phyloP scores from a whole-genome alignment of 2,329 filamentous ascomycete genomes.

The Alternaria atra region DNA sequence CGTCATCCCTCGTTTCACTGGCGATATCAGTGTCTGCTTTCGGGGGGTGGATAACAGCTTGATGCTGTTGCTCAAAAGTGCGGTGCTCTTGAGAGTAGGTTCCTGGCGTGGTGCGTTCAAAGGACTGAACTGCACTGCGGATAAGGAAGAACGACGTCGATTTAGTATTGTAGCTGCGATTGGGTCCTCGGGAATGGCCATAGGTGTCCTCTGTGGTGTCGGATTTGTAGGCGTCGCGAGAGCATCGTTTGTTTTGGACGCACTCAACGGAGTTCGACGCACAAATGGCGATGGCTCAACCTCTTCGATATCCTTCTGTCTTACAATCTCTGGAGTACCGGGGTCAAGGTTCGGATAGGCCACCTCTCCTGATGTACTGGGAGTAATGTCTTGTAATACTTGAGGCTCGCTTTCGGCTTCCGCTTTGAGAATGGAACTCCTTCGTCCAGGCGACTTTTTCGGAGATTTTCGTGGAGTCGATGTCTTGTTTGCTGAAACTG shows the following conservation, averaged over 20 bases:
- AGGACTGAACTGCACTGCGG: conserved; percentile 48
- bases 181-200: conserved; percentile 43
- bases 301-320: conserved; percentile 40
- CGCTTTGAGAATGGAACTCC: conserved; percentile 15
- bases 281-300: conserved; percentile 49
- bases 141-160: conserved; percentile 47
- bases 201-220: conserved; percentile 19
- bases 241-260: conserved; percentile 20
- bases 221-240: conserved; percentile 38
- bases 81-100: conserved; percentile 41
- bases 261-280: conserved; percentile 33
- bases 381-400: conserved; percentile 28
- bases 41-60: conserved; percentile 59
- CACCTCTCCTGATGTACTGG: conserved; percentile 36
- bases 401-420: conserved; percentile 21
- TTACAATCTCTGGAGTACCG: conserved; percentile 40
- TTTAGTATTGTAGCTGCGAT: conserved; percentile 47
- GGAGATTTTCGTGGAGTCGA: conserved; percentile 38
- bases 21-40: conserved; percentile 57
- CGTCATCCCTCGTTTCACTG: conserved; percentile 51
- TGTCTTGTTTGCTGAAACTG: conserved; percentile 22
- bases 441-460: conserved; percentile 32
- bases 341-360: conserved; percentile 37
- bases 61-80: conserved; percentile 55
- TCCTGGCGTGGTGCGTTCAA: conserved; percentile 40